phyloP scores from a whole-genome alignment of 2,329 filamentous ascomycete genomes.

The Colletotrichum eremochloae region DNA sequence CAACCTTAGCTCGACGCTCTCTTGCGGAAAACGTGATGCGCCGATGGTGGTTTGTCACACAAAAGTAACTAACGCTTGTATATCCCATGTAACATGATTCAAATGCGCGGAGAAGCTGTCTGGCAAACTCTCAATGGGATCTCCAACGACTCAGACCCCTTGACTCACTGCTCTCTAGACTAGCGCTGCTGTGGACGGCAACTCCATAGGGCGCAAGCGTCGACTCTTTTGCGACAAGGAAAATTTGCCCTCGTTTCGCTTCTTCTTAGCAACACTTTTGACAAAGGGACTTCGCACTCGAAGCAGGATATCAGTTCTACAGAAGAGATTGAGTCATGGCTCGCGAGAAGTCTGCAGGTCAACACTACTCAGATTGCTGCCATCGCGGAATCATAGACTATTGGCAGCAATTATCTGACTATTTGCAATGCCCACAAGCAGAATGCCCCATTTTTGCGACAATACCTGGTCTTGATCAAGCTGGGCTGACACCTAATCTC shows the following conservation, averaged over 20 bases:
- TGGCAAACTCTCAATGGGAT: slow-evolving; percentile 59
- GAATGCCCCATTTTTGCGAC: slow-evolving; percentile 54
- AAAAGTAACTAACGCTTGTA: too few species aligned
- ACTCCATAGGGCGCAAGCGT: slow-evolving; percentile 58
- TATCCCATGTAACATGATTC: too few species aligned
- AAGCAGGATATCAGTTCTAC: slow-evolving; percentile 67
- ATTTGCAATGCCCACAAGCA: background rate
- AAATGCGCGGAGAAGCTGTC: slow-evolving; percentile 64
- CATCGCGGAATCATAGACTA: slow-evolving; percentile 7
- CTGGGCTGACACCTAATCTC: too few species aligned
- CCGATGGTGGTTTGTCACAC: slow-evolving; percentile 50
- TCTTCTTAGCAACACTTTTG: slow-evolving; percentile 74
- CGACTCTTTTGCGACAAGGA: slow-evolving; percentile 66
- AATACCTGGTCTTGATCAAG: background rate
- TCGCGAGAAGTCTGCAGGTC: slow-evolving; percentile 54
- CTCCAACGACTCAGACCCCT: slow-evolving; percentile 67
- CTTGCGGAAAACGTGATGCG: slow-evolving; percentile 49
- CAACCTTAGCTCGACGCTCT: slow-evolving; percentile 43
- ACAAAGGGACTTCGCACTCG: slow-evolving; percentile 75
- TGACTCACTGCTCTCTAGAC: slow-evolving; percentile 44
- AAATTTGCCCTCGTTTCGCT: slow-evolving; percentile 74
- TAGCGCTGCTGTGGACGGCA: slow-evolving; percentile 51
- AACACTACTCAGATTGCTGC: slow-evolving; percentile 15
- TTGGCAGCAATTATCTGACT: slow-evolving; percentile 57
- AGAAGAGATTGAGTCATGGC: slow-evolving; percentile 61